phyloP scores from a whole-genome alignment of 2,329 filamentous ascomycete species.

The Colletotrichum lini region DNA sequence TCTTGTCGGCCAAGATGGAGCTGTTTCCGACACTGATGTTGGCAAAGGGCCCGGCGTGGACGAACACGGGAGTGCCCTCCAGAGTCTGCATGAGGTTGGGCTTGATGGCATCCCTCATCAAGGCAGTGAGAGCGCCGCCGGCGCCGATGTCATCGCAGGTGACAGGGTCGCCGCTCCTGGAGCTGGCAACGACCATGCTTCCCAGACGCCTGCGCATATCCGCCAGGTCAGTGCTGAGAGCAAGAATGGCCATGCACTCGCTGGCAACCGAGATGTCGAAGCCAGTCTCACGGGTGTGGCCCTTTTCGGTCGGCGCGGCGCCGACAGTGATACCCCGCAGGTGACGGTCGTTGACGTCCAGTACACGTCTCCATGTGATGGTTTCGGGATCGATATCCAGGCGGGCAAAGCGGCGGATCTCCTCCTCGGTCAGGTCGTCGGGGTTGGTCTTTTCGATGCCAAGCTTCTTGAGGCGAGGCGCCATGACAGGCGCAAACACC shows the following conservation, averaged over 20 bases:
- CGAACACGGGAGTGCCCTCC: slow-evolving; percentile 96
- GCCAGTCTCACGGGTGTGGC: slow-evolving; percentile 87
- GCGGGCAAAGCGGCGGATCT: slow-evolving; percentile 89
- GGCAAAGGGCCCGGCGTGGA: slow-evolving; percentile 96
- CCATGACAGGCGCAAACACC: slow-evolving; percentile 90
- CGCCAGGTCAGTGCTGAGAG: slow-evolving; percentile 86
- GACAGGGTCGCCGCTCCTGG: slow-evolving; percentile 86
- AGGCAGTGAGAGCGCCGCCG: slow-evolving; percentile 89
- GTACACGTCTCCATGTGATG: slow-evolving; percentile 95
- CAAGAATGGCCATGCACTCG: slow-evolving; percentile 98
- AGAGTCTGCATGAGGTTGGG: slow-evolving; percentile 99
- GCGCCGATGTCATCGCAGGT: slow-evolving; percentile 97
- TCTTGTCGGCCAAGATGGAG: slow-evolving; percentile 93
- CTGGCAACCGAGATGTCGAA: slow-evolving; percentile 99
- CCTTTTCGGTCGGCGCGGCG: slow-evolving; percentile 90
- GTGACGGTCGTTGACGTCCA: slow-evolving; percentile 98
- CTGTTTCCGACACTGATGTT: slow-evolving; percentile 99
- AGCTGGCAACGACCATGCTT: slow-evolving; percentile 95
- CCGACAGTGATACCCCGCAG: slow-evolving; percentile 91
- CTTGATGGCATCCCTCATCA: slow-evolving; percentile 99
- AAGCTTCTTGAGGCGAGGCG: slow-evolving; percentile 93
- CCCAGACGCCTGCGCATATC: slow-evolving; percentile 96
- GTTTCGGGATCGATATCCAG: slow-evolving; percentile 97
- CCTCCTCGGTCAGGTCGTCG: slow-evolving; percentile 89
- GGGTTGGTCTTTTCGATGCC: slow-evolving; percentile 97